Base-by-base conservation (phyloP, 1,284 basidiomycete genomes). In the Cutaneotrichosporon mucoides region DNA sequence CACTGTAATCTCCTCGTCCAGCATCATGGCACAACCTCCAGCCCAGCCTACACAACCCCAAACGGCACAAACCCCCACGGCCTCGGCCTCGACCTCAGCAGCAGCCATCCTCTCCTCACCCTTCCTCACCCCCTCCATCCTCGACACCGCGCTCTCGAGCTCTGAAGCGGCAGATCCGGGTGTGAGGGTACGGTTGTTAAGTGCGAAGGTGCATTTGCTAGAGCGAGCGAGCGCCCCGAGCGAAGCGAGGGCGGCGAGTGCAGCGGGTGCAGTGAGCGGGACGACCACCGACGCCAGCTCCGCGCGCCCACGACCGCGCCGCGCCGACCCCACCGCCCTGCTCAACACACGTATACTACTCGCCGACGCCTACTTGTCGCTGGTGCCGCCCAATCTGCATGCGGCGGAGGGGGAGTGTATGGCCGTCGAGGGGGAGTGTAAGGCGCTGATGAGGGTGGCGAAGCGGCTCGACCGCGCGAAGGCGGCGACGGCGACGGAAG, bases 131-230 rank as follows among this genome's bases (percentile, higher is more conserved):
- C 42, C 60, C 37, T 24, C 53, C 12, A 54, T 62, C 11, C 40
- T 65, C 47, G 64, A 65, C 24, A 44, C 44, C 1, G 52, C 55
- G 24, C 64, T 65, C 11, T n/a, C 15, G 11, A 43, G 48, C 24
- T 34, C 46, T 10, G 46, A 48, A 9, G 49, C 50, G 4, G 13
- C 48, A 0, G 58, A 57, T 37, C 63, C 63, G 3, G 49, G 38
- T 0, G 46, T 66, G 37, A 63, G 69, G 3, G 66, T 72, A 15
- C 68, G 66, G 45, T 65, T 76, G 9, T 62, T 76, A 40, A 59
- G 63, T 5, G 69, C 72, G 5, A 67, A 67, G 41, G 55, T 74
- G 5, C 64, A 69, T 34, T 53, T 72, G 6, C 62, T 74, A 5
- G 35, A 54, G 54, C 15, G 34, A 7, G 40, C 24, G 24, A 24